A percentile compares a stretch with the other conserved stretches of the same genome.
phyloP scores from a whole-genome alignment of 139 green algal species.

The Chlamydomonas sp. region DNA sequence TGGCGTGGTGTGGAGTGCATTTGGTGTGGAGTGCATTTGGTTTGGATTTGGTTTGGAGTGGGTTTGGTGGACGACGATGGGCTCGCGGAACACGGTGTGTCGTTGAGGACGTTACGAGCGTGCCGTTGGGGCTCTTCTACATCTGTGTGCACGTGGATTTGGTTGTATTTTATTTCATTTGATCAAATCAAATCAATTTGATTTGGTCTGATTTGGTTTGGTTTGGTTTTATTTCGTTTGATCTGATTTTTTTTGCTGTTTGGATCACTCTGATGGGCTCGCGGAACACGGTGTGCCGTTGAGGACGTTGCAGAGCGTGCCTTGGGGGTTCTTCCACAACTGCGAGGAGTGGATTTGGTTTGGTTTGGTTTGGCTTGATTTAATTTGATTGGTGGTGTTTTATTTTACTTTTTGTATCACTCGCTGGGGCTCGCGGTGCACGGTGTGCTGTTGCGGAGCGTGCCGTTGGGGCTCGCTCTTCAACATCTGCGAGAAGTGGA shows the following conservation, averaged over 20 bases:
- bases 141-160: too few relatives aligned
- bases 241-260: too few relatives aligned
- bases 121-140: slow-evolving; percentile 5
- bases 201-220: not conserved
- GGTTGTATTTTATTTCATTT: not conserved
- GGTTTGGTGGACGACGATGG: not conserved
- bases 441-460: too few relatives aligned
- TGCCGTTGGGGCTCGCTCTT: too few relatives aligned
- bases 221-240: not conserved
- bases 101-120: not conserved
- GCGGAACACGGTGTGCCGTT: not conserved
- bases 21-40: not conserved
- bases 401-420: too few relatives aligned
- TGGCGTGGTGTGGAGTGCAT: not conserved
- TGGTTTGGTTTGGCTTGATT: not conserved
- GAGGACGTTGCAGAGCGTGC: not conserved
- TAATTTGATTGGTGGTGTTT: too few relatives aligned
- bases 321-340: slow-evolving; percentile 11
- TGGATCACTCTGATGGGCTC: not conserved
- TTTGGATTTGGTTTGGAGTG: not conserved
- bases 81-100: not conserved
- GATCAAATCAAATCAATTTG: too few relatives aligned
- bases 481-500: too few relatives aligned
- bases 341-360: too few relatives aligned
- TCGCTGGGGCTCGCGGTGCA: too few relatives aligned